Percentiles rank a stretch among this genome's conserved stretches.
Evolutionary conservation across 345 rosid genomes (phyloP).

Genomic region (Camelina laxa): DNA sequence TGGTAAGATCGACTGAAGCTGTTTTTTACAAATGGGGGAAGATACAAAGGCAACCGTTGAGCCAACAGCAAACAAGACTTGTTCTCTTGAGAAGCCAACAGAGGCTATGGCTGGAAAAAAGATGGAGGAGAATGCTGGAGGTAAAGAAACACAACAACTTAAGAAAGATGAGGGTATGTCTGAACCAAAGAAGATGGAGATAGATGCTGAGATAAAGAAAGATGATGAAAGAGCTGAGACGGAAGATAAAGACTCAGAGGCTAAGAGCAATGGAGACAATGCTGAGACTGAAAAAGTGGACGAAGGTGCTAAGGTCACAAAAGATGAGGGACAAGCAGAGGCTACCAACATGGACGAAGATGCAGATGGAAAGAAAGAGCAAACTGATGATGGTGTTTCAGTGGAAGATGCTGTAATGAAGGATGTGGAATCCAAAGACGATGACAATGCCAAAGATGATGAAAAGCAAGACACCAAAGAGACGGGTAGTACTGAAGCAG

Average conservation of each 20-base stretch:
- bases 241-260: constrained; percentile 16
- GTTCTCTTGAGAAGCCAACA: constrained; percentile 44
- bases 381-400: constrained; percentile 42
- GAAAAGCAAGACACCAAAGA: constrained; percentile 32
- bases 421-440: constrained; percentile 30
- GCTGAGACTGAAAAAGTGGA: constrained; percentile 27
- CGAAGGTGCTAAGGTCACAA: constrained; percentile 14
- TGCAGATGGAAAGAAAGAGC: constrained; percentile 32
- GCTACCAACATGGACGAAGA: constrained; percentile 31
- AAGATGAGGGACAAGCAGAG: constrained; percentile 26
- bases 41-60: constrained; percentile 55
- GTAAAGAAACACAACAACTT: constrained; percentile 24
- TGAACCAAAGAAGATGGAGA: constrained; percentile 37
- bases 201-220: constrained; percentile 34
- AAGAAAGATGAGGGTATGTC: constrained; percentile 19
- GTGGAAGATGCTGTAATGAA: constrained; percentile 28
- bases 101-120: constrained; percentile 42
- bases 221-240: constrained; percentile 16
- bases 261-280: constrained; percentile 27
- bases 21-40: constrained; percentile 59
- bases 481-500: constrained; percentile 24
- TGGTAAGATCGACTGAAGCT: constrained; percentile 18
- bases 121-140: constrained; percentile 30
- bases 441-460: constrained; percentile 28
- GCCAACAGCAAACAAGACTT: constrained; percentile 54